phyloP scores from a whole-genome alignment of 2,329 filamentous ascomycete species.

The Sporothrix mexicana region DNA sequence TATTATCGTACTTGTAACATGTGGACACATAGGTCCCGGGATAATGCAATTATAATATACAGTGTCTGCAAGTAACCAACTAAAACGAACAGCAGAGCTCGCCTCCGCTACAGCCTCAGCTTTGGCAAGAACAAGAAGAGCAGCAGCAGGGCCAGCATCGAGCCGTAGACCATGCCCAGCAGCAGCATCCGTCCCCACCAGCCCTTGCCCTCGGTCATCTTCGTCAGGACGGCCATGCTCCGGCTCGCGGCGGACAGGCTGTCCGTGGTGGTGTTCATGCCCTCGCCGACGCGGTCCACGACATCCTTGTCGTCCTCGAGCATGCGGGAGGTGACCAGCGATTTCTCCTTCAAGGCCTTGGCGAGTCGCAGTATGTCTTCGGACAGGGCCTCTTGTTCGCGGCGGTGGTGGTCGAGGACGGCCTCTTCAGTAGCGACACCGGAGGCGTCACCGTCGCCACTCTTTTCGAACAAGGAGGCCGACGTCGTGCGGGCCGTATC shows the following conservation, averaged over 20 bases:
- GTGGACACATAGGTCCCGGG: background rate
- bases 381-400: conserved; percentile 83
- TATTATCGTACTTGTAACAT: conserved; percentile 1
- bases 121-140: conserved; percentile 89
- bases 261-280: conserved; percentile 75
- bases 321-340: conserved; percentile 71
- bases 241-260: conserved; percentile 78
- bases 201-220: conserved; percentile 85
- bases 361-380: conserved; percentile 83
- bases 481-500: conserved; percentile 36
- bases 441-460: conserved; percentile 37
- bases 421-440: conserved; percentile 65
- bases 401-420: conserved; percentile 75
- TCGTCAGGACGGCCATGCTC: conserved; percentile 76
- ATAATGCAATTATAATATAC: background rate
- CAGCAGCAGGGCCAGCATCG: conserved; percentile 79
- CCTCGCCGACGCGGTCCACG: conserved; percentile 71
- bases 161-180: conserved; percentile 80
- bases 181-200: conserved; percentile 85
- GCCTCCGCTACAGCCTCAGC: conserved; percentile 56
- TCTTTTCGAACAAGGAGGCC: conserved; percentile 35
- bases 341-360: conserved; percentile 74
- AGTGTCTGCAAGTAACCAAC: background rate
- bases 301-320: conserved; percentile 76
- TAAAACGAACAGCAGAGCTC: background rate